Conservation (phyloP, 2,329 filamentous ascomycete species). For the Grosmannia serpens region DNA sequence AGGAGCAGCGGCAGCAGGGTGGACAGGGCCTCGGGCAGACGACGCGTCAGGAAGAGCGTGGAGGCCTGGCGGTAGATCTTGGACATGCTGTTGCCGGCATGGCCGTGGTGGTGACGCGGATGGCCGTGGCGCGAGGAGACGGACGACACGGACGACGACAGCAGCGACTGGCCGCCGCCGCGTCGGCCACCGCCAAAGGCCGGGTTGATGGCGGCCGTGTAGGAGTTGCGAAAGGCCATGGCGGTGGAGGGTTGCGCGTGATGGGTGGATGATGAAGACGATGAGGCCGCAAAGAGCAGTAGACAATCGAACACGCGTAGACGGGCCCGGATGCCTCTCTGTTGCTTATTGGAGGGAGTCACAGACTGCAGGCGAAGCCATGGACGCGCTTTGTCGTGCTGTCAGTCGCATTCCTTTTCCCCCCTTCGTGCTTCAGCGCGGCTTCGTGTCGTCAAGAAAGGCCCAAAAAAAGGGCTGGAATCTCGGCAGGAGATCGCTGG, state of each 20-base stretch:
- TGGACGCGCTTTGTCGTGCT: background rate
- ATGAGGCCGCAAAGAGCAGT: background rate
- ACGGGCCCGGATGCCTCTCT: background rate
- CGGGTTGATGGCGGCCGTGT: slow-evolving; percentile 32
- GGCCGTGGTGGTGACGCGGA: slow-evolving; percentile 15
- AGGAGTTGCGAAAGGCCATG: slow-evolving; percentile 34
- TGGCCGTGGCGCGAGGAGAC: slow-evolving; percentile 48
- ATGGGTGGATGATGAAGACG: background rate
- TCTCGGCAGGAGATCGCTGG: background rate
- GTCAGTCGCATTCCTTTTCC: background rate
- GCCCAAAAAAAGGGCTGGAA: background rate
- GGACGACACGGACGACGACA: slow-evolving; percentile 49
- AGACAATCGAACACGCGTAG: background rate
- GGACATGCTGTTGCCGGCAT: slow-evolving; percentile 49
- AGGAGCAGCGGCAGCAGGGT: slow-evolving; percentile 75
- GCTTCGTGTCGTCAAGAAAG: background rate
- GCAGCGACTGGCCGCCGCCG: slow-evolving; percentile 14
- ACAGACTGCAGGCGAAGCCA: background rate
- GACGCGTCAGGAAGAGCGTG: slow-evolving; percentile 87
- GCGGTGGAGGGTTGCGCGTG: slow-evolving; percentile 1
- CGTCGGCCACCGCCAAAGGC: slow-evolving; percentile 26
- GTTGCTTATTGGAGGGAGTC: background rate
- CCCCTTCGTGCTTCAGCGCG: background rate
- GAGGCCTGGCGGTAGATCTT: slow-evolving; percentile 91
- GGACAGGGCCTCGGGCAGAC: slow-evolving; percentile 78